Evolutionary conservation across 495 filamentous ascomycete species (phyloP).

Genomic region (Geopyxis carbonaria): DNA sequence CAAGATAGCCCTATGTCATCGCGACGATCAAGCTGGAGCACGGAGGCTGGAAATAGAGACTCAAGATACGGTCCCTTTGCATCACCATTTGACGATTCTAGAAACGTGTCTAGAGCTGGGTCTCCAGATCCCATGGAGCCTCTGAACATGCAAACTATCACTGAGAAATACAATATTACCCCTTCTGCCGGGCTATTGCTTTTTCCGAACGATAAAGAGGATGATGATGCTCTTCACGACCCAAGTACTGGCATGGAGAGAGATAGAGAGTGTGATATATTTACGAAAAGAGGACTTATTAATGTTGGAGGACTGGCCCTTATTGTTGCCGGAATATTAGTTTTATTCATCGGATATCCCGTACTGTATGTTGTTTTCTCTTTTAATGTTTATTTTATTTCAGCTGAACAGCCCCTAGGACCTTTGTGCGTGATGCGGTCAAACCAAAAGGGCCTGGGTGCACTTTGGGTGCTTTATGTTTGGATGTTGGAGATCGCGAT

Average conservation of each 20-base stretch:
- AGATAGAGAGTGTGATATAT: conserved; percentile 52
- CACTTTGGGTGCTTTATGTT: conserved; percentile 28
- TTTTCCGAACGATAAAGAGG: conserved; percentile 62
- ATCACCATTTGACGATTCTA: conserved; percentile 32
- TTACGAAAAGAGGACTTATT: conserved; percentile 44
- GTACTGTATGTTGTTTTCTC: conserved; percentile 38
- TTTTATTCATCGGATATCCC: conserved; percentile 58
- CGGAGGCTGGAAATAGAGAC: conserved; percentile 38
- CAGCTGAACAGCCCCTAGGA: conserved; percentile 27
- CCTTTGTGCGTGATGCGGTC: conserved; percentile 33
- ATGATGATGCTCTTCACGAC: conserved; percentile 62
- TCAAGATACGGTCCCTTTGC: conserved; percentile 33
- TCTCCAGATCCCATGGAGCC: conserved; percentile 32
- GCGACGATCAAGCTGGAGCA: conserved; percentile 46
- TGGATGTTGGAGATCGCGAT: conserved; percentile 39
- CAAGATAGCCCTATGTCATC: conserved; percentile 29
- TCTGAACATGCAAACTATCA: conserved; percentile 60
- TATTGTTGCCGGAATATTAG: conserved; percentile 44
- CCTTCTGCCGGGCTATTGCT: conserved; percentile 52
- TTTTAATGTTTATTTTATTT: conserved; percentile 7
- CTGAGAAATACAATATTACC: conserved; percentile 62
- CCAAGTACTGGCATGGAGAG: conserved; percentile 45
- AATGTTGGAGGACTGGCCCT: conserved; percentile 51
- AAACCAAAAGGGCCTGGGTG: background rate
- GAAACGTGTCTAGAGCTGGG: conserved; percentile 18